These are phyloP conservation scores for Pseudozyma sp. DNA, from an alignment of 1,284 basidiomycete species.

Conservation along the genomic window DNA sequence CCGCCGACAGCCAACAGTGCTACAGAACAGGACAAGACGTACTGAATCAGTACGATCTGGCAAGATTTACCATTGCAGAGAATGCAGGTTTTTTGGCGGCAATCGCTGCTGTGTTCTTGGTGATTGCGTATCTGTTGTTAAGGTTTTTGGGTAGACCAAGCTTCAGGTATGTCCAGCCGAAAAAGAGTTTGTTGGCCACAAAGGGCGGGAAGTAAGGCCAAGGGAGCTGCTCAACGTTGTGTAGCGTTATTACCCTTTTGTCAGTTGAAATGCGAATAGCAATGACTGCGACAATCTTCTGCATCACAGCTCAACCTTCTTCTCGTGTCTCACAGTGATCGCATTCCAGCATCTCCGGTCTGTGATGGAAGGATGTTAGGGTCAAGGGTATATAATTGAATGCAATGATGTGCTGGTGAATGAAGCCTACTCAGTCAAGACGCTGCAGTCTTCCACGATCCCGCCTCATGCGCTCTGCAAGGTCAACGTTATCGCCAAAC, in stretches of 20 bases:
- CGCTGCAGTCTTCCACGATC: conserved; percentile 48
- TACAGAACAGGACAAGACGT: conserved; percentile 53
- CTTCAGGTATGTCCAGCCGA: conserved; percentile 41
- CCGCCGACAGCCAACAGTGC: conserved; percentile 36
- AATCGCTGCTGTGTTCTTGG: conserved; percentile 37
- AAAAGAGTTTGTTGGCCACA: conserved; percentile 6
- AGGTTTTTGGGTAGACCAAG: conserved; percentile 31
- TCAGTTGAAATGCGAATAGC: too few species aligned
- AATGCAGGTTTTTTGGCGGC: conserved; percentile 52
- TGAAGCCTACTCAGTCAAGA: conserved; percentile 25
- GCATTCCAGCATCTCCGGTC: too few species aligned
- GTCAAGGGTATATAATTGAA: neutral
- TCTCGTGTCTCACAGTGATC: too few species aligned
- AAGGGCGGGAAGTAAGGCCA: neutral
- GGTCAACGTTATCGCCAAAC: conserved; percentile 52
- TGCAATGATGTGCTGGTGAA: too few species aligned
- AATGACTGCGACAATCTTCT: too few species aligned
- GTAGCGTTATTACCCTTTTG: too few species aligned
- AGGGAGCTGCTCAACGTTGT: too few species aligned
- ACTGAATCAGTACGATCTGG: conserved; percentile 49
- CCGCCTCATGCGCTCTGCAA: conserved; percentile 55
- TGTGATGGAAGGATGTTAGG: too few species aligned
- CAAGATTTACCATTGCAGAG: conserved; percentile 51
- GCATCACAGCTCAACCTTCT: too few species aligned
- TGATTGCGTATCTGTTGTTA: conserved; percentile 41